Evolutionary conservation across 2,329 filamentous ascomycete genomes (phyloP), one percentile per base, ranked within the genome.

Genomic region (Fusarium annulatum): DNA sequence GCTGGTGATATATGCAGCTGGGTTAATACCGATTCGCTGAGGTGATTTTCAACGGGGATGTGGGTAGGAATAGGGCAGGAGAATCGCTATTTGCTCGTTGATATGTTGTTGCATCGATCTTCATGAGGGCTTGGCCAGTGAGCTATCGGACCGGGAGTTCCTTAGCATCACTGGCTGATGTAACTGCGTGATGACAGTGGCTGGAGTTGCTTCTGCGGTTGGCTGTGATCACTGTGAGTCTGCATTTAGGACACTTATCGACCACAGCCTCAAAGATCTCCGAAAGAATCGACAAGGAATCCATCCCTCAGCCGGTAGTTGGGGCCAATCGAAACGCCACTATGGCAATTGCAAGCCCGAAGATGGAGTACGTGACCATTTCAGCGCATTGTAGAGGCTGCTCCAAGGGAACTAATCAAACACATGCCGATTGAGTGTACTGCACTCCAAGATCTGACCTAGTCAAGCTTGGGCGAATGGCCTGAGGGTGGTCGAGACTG

Each of bases 11-110:
- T 55, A 42, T 28, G 33, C 34, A 51, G 46, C 46, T 69, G 66
- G 67, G 16, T 21, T 59, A 41, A 58, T 69, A 69, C 67, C 65
- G 65, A 69, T 69, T 69, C 67, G 67, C 52, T 65, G 39, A 64
- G 36, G 21, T 43, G 59, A 65, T 52, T 28, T 58, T 43, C 18
- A 36, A 41, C 14, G 19, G 38, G n/a, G 48, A n/a, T 51, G 46
- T 42, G 15, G 49, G 45, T 26, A 26, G 49, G 45, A 33, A 58
- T 26, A 36, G 15, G 45, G 36, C 51, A 45, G 65, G 21, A 68
- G 23, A 41, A 39, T 15, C 38, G 41, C 19, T 34, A 63, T 45
- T 67, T 39, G 62, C 21, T 34, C 43, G 11, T 21, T 23, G n/a
- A 30, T 15, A 36, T 45, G 42, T 12, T 34, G 21, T 9, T 38